These are phyloP conservation scores for Clarireedia monteithiana DNA, from an alignment of 2,329 filamentous ascomycete species.

Conservation along the genomic window DNA sequence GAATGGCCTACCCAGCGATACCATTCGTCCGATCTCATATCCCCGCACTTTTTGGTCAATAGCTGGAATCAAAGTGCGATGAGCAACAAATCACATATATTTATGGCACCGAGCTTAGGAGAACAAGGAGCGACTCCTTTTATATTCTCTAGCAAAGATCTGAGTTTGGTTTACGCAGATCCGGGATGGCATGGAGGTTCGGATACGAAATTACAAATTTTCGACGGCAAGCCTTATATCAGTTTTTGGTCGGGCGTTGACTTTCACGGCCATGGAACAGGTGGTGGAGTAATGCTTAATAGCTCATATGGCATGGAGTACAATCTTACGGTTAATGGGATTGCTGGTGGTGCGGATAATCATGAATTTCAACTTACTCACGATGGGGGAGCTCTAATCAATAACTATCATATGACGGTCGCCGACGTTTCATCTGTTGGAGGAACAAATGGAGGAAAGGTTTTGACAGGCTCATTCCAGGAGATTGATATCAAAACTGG, in stretches of 20 bases:
- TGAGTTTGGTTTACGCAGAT: slow-evolving; percentile 5
- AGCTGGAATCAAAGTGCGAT: slow-evolving; percentile 1
- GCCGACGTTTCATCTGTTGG: not conserved
- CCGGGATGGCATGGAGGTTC: not conserved
- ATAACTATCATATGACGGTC: slow-evolving; percentile 3
- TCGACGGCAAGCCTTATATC: not conserved
- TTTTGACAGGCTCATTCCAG: slow-evolving; percentile 29
- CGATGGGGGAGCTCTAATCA: slow-evolving; percentile 3
- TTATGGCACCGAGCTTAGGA: not conserved
- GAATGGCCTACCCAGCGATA: slow-evolving; percentile 1
- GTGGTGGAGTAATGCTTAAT: slow-evolving; percentile 1
- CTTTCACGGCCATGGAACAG: slow-evolving; percentile 1
- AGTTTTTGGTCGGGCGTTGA: slow-evolving; percentile 3
- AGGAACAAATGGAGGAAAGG: not conserved
- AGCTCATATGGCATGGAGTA: not conserved
- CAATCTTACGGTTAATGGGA: not conserved
- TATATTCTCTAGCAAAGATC: slow-evolving; percentile 5
- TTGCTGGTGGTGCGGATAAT: slow-evolving; percentile 2
- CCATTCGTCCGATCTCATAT: not conserved
- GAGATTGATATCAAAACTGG: slow-evolving; percentile 45
- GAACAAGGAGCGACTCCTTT: not conserved
- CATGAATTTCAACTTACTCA: slow-evolving; percentile 4
- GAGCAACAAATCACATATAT: slow-evolving; percentile 4
- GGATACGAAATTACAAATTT: not conserved
- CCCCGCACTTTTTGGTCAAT: slow-evolving; percentile 2